Evolutionary conservation across 768 basidiomycete species (phyloP).

Genomic region (Termitomyces sp.): DNA sequence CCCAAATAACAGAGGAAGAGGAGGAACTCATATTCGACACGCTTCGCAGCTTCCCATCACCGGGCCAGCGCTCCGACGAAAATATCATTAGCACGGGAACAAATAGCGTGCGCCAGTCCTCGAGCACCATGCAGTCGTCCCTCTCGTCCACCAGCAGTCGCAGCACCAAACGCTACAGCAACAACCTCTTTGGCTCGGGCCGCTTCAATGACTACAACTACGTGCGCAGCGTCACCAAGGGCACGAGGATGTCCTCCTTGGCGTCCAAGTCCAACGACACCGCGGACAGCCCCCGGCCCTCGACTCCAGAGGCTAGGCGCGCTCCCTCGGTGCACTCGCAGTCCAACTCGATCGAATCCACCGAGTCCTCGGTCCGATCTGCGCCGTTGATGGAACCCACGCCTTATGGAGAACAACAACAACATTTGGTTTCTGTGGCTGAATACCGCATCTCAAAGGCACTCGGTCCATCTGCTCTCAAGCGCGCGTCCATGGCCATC

Average conservation of each 20-base stretch:
- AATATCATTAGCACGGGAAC: conserved; percentile 13
- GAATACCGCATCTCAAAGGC: conserved; percentile 45
- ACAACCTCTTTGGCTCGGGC: conserved; percentile 83
- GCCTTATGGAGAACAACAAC: conserved; percentile 33
- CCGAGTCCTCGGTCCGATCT: conserved; percentile 33
- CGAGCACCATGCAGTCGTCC: conserved; percentile 29
- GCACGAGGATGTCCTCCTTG: conserved; percentile 42
- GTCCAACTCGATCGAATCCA: conserved; percentile 30
- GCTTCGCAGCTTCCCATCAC: conserved; percentile 37
- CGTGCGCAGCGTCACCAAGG: conserved; percentile 48
- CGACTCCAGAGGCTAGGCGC: conserved; percentile 48
- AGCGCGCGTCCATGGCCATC: conserved; percentile 68
- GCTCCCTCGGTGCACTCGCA: conserved; percentile 24
- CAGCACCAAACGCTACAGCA: conserved; percentile 72
- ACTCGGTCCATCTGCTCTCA: conserved; percentile 46
- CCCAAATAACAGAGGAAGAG: conserved; percentile 75
- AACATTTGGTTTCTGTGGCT: conserved; percentile 29
- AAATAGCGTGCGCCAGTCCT: conserved; percentile 25
- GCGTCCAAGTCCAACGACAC: conserved; percentile 41
- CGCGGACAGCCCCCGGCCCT: conserved; percentile 42
- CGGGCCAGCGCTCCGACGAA: conserved; percentile 30
- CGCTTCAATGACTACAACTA: conserved; percentile 72
- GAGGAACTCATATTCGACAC: conserved; percentile 82
- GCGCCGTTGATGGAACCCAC: conserved; percentile 34
- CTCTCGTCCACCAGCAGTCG: conserved; percentile 37